Percentiles rank a stretch among this genome's conserved stretches.
Conservation (phyloP, 1,139 yeast species). For the Magnusiomyces clavatus region DNA sequence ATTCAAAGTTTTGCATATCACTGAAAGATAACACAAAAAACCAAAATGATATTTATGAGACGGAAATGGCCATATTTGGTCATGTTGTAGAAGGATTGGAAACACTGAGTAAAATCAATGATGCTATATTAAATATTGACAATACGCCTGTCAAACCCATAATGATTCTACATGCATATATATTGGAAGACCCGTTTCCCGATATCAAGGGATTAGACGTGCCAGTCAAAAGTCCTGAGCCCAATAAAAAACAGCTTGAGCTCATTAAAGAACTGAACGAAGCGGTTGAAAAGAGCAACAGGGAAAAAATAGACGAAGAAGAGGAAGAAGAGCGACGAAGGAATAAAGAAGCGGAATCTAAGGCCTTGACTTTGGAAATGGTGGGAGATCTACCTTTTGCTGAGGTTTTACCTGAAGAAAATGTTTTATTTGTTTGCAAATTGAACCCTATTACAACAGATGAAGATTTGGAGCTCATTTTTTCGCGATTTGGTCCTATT, state of each 20-base stretch:
- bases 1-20: conserved; percentile 31
- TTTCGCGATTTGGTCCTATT: conserved; percentile 53
- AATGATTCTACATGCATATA: conserved; percentile 43
- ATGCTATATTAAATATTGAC: conserved; percentile 34
- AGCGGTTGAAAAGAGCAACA: conserved; percentile 20
- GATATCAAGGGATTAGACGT: conserved; percentile 19
- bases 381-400: conserved; percentile 60
- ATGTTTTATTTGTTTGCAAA: conserved; percentile 54
- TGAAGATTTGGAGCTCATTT: conserved; percentile 47
- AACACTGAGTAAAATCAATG: conserved; percentile 40
- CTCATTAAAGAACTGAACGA: conserved; percentile 13
- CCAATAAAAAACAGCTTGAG: conserved; percentile 33
- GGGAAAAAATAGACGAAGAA: conserved; percentile 19
- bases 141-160: conserved; percentile 43
- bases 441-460: conserved; percentile 52
- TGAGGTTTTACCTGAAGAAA: conserved; percentile 52
- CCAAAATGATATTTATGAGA: conserved; percentile 16
- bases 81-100: conserved; percentile 43
- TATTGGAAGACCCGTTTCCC: conserved; percentile 51
- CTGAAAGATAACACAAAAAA: conserved; percentile 21
- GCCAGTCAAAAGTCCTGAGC: conserved; percentile 31
- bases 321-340: conserved; percentile 23
- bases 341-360: conserved; percentile 39
- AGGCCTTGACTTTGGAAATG: conserved; percentile 54
- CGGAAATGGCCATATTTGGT: conserved; percentile 38